Conservation (phyloP, 306 rosid genomes). For the Lagenaria siceraria region DNA sequence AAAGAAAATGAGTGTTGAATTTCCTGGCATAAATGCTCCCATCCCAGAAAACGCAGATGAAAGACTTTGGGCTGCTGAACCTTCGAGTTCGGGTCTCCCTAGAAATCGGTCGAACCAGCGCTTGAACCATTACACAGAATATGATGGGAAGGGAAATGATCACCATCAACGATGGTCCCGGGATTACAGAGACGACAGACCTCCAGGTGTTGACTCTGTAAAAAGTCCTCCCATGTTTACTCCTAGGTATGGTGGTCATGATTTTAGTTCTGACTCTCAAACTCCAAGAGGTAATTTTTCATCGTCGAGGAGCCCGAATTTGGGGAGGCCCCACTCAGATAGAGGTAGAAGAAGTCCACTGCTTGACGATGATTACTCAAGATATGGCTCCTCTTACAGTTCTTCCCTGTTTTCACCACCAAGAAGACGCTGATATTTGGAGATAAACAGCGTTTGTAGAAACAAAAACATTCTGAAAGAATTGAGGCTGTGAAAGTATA, state of each 20-base stretch:
- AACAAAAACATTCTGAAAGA: not conserved
- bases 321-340: constrained; percentile 30
- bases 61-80: constrained; percentile 50
- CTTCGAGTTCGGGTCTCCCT: constrained; percentile 28
- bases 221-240: constrained; percentile 28
- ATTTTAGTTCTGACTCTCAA: constrained; percentile 14
- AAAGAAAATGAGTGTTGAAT: constrained; percentile 51
- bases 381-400: constrained; percentile 16
- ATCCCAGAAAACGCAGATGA: constrained; percentile 75
- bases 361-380: constrained; percentile 29
- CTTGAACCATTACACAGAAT: constrained; percentile 26
- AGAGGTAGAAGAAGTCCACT: constrained; percentile 44
- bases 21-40: constrained; percentile 86
- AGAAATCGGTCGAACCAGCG: constrained; percentile 45
- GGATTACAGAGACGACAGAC: constrained; percentile 58
- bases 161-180: constrained; percentile 41
- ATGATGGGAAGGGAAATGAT: constrained; percentile 40
- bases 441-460: not conserved
- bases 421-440: constrained; percentile 12
- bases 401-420: constrained; percentile 32
- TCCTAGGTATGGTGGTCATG: constrained; percentile 47
- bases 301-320: constrained; percentile 24
- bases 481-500: not conserved
- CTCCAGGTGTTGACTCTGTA: constrained; percentile 69
- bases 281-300: constrained; percentile 11